These are phyloP conservation scores for Oryza officinalis DNA, from an alignment of 176 grass and related monocot species.

Conservation along the genomic window DNA sequence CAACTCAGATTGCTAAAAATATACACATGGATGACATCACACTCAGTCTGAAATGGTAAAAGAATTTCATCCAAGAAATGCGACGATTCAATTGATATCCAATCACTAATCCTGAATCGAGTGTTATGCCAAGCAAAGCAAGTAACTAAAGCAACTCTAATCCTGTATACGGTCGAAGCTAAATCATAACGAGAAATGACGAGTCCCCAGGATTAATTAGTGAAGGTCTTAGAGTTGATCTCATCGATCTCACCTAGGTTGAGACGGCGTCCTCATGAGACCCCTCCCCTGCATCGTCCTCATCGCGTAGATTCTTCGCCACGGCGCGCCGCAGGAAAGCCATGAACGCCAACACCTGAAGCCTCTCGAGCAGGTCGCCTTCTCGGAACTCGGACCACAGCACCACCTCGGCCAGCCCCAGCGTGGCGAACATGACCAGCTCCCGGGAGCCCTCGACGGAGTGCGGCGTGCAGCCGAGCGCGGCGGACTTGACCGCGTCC, in stretches of 20 bases:
- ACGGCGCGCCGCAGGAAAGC: constrained; percentile 31
- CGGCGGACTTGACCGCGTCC: background rate
- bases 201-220: background rate
- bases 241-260: constrained; percentile 7
- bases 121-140: too few relatives aligned
- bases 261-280: background rate
- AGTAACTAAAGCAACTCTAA: background rate
- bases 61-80: background rate
- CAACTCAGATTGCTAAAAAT: background rate
- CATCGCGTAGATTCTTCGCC: background rate
- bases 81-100: background rate
- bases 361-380: constrained; percentile 24
- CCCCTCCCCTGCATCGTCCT: constrained; percentile 4
- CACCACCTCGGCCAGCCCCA: constrained; percentile 4
- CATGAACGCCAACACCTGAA: constrained; percentile 33
- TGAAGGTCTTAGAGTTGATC: background rate
- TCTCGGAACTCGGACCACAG: constrained; percentile 29
- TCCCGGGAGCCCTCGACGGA: constrained; percentile 6
- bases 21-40: background rate
- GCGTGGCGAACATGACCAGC: background rate
- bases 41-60: background rate
- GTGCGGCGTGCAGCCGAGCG: constrained; percentile 15
- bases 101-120: too few relatives aligned
- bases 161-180: background rate
- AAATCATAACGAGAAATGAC: background rate